Base-by-base conservation (phyloP, 1,139 yeast genomes). In the Yamadazyma spencermartinsiae region DNA sequence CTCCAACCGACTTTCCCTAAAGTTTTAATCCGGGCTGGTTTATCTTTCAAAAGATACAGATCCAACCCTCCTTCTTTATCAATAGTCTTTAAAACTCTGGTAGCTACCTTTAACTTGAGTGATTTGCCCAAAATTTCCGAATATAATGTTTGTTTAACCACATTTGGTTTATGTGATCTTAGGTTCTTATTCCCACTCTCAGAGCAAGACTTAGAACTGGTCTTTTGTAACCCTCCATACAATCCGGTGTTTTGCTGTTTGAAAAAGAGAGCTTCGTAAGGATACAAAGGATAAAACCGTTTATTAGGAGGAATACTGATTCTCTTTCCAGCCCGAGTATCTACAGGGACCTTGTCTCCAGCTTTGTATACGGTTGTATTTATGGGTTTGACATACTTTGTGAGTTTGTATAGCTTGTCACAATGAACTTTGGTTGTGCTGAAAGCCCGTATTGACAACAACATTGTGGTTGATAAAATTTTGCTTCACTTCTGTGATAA, bases 51-150 rank as follows among this genome's bases (percentile, higher is more conserved):
- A 45, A 92, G 64, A 58, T 92, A 92, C 50, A 82, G 80, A 58
- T 92, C 98, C 45, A 92, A 72, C 11, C 98, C 98, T 46, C 98
- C 98, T 62, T 90, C 98, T 52, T 81, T 86, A 41, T 86, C 82
- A 46, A 92, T 83, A 1, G 97, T 89, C 54, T 83, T 79, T 55
- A 92, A 71, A 3, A 89, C 97, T 44, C 82, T 78, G 13, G 97
- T 77, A n/a, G 90, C 82, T 23, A 88, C 80, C 45, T 74, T 79
- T 38, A 87, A 63, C 37, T 70, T 70, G 35, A 82, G 65, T 35
- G 67, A 57, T 48, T 72, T 73, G 45, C 80, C 68, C 52, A 92
- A 73, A 1, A 86, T 69, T 51, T 87, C 96, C 45, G 96, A 86
- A 94, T 96, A 92, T 35, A 92, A 67, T 36, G 74, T 74, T 54